Evolutionary conservation across 1,284 basidiomycete genomes (phyloP).

Genomic region (Earliella scabrosa): DNA sequence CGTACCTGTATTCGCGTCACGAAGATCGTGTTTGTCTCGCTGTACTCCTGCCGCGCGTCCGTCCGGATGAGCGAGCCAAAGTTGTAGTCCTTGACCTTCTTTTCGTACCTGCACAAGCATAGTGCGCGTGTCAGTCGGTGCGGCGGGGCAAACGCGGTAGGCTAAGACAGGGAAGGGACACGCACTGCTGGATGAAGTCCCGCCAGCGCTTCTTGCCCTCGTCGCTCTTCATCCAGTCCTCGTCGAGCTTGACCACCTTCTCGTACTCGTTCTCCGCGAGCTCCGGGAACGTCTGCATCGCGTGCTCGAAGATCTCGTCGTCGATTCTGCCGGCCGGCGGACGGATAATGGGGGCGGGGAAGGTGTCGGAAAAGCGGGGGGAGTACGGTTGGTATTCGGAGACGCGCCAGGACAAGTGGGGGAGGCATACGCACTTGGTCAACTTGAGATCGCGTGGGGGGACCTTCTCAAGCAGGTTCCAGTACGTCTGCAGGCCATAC

Average conservation of each 20-base stretch:
- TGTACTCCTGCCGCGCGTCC: constrained; percentile 84
- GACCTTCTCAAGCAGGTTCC: constrained; percentile 91
- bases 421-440: constrained; percentile 68
- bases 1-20: constrained; percentile 79
- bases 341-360: not conserved
- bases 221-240: constrained; percentile 93
- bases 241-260: constrained; percentile 79
- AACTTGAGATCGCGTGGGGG: constrained; percentile 77
- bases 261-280: constrained; percentile 66
- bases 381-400: not conserved
- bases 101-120: constrained; percentile 66
- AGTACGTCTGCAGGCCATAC: constrained; percentile 77
- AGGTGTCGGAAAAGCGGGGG: not conserved
- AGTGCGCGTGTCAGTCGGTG: not conserved
- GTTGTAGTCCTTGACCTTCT: constrained; percentile 92
- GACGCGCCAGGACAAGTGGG: not conserved
- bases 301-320: constrained; percentile 89
- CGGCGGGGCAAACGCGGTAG: not conserved
- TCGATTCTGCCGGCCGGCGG: constrained; percentile 63
- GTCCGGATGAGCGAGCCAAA: constrained; percentile 95
- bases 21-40: constrained; percentile 94
- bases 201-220: constrained; percentile 95
- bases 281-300: constrained; percentile 85
- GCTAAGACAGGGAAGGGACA: constrained; percentile 21
- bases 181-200: constrained; percentile 85